Conservation (phyloP, 805 yeast genomes). For the Clavispora fructus region DNA sequence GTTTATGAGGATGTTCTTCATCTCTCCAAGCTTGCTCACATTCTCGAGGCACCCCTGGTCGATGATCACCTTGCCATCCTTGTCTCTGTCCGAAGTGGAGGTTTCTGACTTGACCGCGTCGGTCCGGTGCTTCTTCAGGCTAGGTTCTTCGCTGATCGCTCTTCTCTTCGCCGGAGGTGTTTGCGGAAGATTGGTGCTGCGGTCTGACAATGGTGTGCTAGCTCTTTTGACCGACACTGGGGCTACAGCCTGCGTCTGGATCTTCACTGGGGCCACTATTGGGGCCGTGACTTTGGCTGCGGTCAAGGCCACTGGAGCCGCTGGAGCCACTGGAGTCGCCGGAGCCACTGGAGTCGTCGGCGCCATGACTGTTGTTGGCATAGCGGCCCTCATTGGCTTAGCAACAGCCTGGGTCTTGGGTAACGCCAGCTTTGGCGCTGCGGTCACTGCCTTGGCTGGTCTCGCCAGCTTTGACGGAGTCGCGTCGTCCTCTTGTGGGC, state of each 20-base stretch:
- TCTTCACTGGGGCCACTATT: background rate
- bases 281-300: background rate
- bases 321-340: background rate
- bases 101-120: constrained; percentile 1
- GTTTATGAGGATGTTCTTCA: constrained; percentile 66
- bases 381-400: background rate
- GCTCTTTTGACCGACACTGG: constrained; percentile 3
- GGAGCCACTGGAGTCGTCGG: too few species aligned
- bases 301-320: background rate
- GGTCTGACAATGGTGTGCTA: constrained; percentile 23
- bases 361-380: too few species aligned
- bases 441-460: background rate
- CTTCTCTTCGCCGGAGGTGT: constrained; percentile 18
- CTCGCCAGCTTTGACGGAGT: background rate
- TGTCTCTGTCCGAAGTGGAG: constrained; percentile 8
- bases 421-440: background rate
- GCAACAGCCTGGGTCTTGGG: background rate
- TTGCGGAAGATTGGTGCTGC: constrained; percentile 19
- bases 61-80: constrained; percentile 24
- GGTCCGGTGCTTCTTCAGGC: constrained; percentile 2
- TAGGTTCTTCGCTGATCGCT: constrained; percentile 34
- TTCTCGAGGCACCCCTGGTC: constrained; percentile 17
- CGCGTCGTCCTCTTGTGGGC: background rate
- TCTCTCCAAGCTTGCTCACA: constrained; percentile 42
- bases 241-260: background rate